Base-by-base conservation (phyloP, 805 yeast species). In the Metschnikowia aberdeeniae region DNA sequence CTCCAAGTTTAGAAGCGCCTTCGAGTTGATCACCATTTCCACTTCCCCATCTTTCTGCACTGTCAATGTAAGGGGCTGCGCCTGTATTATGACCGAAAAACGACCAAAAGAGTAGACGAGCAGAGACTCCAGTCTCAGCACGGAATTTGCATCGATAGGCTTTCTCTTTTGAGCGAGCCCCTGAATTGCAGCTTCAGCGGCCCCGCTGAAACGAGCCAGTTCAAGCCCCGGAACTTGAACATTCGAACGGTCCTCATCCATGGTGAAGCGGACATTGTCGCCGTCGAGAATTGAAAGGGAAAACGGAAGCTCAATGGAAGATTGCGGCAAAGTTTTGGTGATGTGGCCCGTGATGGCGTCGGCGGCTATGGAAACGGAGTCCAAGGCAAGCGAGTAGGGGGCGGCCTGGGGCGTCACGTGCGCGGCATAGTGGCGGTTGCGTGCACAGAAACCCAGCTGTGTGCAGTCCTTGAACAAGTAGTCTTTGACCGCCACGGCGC, bases 401-500 rank as follows among this genome's bases (percentile, higher is more conserved):
- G 66, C 50, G 26, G 19, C 28, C 34, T 43, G 54, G 6, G 44
- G 26, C 13, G 42, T 34, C 7, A 40, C 31, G 12, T 34, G 43
- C 10, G 41, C 33, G 1, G 88, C 86, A 59, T 77, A 88, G 46
- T 78, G 80, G 44, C 92, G 70, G 57, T 90, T 87, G 62, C 98
- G 75, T 40, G 74, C 65, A 60, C 98, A 90, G 60, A 90, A 89
- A 6, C 96, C 95, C 13, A 89, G 77, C 56, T 85, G 83, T 5
- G 72, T 79, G 63, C 98, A 90, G 11, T 73, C 78, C 59, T 88
- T 86, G 71, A 89, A 85, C 44, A 88, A 64, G 51, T 82, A 80
- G 3, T 77, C 80, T 54, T 84, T 82, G 32, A 82, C 89, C 5
- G 64, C 64, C 6, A 49, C 20, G 30, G 30, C 42, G 30, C 30